Conservation (phyloP, 441 rosid genomes). For the Populus hybrid region DNA sequence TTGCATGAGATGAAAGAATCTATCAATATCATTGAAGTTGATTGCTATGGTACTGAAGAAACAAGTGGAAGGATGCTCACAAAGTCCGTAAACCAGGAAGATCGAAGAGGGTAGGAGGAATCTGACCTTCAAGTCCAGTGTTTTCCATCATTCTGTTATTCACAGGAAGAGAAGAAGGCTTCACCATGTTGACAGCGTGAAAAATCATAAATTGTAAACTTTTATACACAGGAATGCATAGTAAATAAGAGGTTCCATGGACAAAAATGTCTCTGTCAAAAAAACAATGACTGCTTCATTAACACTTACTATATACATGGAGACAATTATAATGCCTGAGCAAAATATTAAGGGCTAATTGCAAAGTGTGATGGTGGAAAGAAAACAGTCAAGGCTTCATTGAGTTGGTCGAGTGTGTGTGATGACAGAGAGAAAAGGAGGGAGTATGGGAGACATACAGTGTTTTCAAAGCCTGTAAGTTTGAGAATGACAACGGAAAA, state of each 20-base stretch:
- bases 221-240: neutral
- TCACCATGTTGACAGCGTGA: neutral
- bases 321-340: neutral
- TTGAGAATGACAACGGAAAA: constrained; percentile 54
- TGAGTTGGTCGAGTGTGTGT: neutral
- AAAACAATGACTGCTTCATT: neutral
- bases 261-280: neutral
- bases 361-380: neutral
- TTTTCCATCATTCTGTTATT: constrained; percentile 57
- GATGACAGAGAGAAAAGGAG: neutral
- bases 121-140: constrained; percentile 45
- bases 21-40: neutral
- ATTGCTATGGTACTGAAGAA: neutral
- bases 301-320: neutral
- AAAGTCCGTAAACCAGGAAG: constrained; percentile 50
- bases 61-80: constrained; percentile 36
- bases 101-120: constrained; percentile 52
- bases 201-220: neutral
- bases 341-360: neutral
- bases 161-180: neutral
- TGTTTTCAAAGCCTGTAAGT: constrained; percentile 47
- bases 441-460: constrained; percentile 40
- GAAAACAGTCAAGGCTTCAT: neutral
- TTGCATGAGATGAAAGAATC: neutral
- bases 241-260: neutral